Evolutionary conservation across 257 asterid species (phyloP).

Genomic region (Parsonsia alboflavescens): DNA sequence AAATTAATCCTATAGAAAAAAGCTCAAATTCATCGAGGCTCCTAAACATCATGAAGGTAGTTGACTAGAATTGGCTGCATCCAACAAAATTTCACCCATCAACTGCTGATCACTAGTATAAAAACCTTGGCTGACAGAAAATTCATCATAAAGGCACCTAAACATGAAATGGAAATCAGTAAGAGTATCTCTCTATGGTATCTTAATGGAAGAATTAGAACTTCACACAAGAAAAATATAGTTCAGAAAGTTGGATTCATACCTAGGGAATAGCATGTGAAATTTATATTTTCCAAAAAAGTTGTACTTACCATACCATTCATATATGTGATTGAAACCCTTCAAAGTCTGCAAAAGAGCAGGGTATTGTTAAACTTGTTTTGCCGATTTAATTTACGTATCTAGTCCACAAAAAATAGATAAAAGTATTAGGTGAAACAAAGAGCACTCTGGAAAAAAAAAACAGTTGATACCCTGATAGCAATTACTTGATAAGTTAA

Average conservation of each 20-base stretch:
- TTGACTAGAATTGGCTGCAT: background rate
- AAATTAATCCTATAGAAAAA: background rate
- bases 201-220: background rate
- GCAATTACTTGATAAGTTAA: background rate
- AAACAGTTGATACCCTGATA: background rate
- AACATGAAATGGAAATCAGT: background rate
- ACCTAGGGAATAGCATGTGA: background rate
- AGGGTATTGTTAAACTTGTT: background rate
- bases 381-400: background rate
- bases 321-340: slow-evolving; percentile 10
- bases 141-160: background rate
- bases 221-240: background rate
- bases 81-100: background rate
- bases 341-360: slow-evolving; percentile 11
- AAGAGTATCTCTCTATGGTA: background rate
- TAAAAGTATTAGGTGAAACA: background rate
- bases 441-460: background rate
- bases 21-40: background rate
- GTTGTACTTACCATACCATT: slow-evolving; percentile 23
- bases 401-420: background rate
- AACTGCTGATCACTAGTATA: background rate
- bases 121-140: background rate
- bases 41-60: background rate
- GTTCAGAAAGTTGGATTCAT: too few species aligned
- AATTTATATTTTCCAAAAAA: background rate